Base-by-base conservation (phyloP, 2,329 filamentous ascomycete genomes). In the Penicillium griseofulvum region DNA sequence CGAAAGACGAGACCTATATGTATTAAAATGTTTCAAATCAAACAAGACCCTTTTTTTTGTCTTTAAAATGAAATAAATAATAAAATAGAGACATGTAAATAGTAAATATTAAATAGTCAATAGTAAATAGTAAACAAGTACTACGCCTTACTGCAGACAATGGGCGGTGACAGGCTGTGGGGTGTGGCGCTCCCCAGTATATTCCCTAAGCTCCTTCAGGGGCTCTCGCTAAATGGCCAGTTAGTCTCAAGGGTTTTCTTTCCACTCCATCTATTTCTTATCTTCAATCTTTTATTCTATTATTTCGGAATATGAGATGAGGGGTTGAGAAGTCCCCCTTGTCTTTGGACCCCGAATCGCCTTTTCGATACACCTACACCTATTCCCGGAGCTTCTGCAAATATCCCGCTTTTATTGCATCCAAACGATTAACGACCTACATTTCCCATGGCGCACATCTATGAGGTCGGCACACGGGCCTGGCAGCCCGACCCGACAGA, bases 401-500 rank as follows among this genome's bases (percentile, higher is more conserved):
- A 53, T 50, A 29, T 47, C 49, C 54, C 52, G 38, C 41, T 45
- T 55, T 54, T 42, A 49, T 61, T 46, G 26, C 42, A 53, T 38
- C 46, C 39, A 36, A 11, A 54, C 34, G 34, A 42, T 46, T 57
- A 50, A 55, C 52, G 36, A 50, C 48, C 16, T 43, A 45, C 28
- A 42, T 33, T 26, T 10, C 28, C 41, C 77, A 96, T 96, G 92
- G 90, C 91, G 80, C 89, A 95, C 78, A 90, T 85, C 74, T 97
- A 95, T 80, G 92, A 97, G 82, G 86, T 97, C 72, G 94, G 93
- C 72, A 97, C 93, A 70, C 87, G 91, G 84, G 94, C 92, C 73
- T 99, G 94, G 94, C 94, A 97, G 84, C 92, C 94, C 68, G 94
- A 99, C 81, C 80, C 85, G 74, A 90, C 90, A 59, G 93, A 99